A percentile compares a stretch with the other conserved stretches of the same genome.
Conservation (phyloP, 345 rosid species). For the Anastatica hierochuntica region DNA sequence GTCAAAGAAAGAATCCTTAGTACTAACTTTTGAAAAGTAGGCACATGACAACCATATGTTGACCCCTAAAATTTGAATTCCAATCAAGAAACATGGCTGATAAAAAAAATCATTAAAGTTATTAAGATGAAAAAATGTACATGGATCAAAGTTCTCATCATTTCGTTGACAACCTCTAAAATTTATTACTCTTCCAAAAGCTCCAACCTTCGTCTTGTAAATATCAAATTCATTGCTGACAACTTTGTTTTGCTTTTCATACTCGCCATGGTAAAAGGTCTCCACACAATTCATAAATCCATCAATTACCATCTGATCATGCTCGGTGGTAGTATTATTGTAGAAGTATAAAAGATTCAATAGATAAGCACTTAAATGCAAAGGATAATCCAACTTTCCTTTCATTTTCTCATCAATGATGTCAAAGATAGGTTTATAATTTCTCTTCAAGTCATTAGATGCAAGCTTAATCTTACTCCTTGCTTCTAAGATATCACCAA, state of each 20-base stretch:
- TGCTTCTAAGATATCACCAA: conserved; percentile 3
- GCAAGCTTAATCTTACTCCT: neutral
- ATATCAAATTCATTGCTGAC: neutral
- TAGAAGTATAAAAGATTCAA: neutral
- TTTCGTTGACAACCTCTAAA: neutral
- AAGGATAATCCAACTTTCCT: neutral
- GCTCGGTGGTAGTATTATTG: neutral
- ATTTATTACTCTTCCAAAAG: neutral
- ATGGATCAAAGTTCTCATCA: neutral
- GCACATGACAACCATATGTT: neutral
- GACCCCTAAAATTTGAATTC: no score
- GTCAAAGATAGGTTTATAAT: neutral
- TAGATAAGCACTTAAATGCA: neutral
- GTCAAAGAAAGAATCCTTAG: neutral
- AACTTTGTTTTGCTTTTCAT: neutral
- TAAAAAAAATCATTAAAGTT: no score
- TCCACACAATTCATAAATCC: neutral
- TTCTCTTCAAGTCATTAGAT: neutral
- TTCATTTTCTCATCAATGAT: neutral
- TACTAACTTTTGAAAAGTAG: neutral
- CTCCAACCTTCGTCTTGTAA: neutral
- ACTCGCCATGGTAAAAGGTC: neutral
- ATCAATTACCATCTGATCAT: neutral
- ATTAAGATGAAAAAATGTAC: no score
- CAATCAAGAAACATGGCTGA: no score